A percentile compares a stretch with the other conserved stretches of the same genome.
Conservation (phyloP, 73 alveolate species). For the Tetrahymena elliotti region DNA sequence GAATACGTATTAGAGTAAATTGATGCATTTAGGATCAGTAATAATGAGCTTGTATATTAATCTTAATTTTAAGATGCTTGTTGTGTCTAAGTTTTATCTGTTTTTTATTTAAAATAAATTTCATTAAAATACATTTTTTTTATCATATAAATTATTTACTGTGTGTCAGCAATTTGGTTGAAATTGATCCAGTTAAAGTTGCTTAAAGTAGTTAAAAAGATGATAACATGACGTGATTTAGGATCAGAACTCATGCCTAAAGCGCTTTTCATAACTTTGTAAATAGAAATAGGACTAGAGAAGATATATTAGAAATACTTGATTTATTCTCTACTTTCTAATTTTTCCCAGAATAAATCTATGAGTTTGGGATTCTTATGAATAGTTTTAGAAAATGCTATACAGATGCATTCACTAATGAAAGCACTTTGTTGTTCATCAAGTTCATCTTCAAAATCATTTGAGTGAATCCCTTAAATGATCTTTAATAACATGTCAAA, state of each 20-base stretch:
- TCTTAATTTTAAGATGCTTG: neutral
- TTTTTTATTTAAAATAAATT: neutral
- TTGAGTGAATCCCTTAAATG: neutral
- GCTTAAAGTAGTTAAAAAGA: neutral
- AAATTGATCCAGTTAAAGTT: neutral
- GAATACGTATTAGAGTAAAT: neutral
- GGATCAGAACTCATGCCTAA: neutral
- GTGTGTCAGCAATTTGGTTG: neutral
- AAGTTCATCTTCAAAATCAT: neutral
- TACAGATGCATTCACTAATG: neutral
- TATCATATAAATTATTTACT: neutral
- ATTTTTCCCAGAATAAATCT: neutral
- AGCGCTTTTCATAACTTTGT: neutral
- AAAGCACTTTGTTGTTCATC: neutral
- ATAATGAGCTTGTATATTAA: neutral
- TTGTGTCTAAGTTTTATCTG: neutral
- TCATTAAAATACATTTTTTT: too few species aligned
- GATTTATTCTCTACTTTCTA: neutral
- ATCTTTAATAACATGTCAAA: neutral
- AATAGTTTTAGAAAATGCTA: neutral
- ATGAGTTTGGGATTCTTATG: neutral
- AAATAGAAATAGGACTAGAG: neutral
- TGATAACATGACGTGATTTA: neutral
- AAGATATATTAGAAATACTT: neutral
- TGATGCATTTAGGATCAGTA: neutral